Evolutionary conservation across 2,329 filamentous ascomycete genomes (phyloP).

Genomic region (Talaromyces amestolkiae): DNA sequence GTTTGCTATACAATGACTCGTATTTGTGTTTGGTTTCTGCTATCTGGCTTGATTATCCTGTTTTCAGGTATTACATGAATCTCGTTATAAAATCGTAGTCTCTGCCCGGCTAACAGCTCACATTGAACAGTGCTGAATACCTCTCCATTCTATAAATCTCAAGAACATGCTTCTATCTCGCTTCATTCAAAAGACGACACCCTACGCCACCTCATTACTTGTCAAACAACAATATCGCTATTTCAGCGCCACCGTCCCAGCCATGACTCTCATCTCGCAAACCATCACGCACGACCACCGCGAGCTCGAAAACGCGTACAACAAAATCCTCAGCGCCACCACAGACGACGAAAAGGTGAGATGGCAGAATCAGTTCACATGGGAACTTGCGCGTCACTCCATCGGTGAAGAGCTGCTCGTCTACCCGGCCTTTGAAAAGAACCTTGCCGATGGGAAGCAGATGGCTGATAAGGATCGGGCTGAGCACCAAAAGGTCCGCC

Average conservation of each 20-base stretch:
- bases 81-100: background rate
- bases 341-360: conserved; percentile 45
- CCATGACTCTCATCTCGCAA: conserved; percentile 32
- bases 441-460: conserved; percentile 44
- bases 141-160: background rate
- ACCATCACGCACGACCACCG: conserved; percentile 45
- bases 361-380: conserved; percentile 53
- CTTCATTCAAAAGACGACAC: background rate
- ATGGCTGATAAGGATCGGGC: conserved; percentile 50
- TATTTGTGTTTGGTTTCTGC: background rate
- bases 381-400: conserved; percentile 53
- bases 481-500: conserved; percentile 46
- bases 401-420: conserved; percentile 54
- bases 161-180: background rate
- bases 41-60: background rate
- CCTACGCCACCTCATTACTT: background rate
- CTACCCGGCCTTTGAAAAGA: conserved; percentile 55
- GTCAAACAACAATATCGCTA: background rate
- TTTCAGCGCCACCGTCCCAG: background rate
- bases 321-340: conserved; percentile 41
- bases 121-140: background rate
- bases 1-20: background rate
- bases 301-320: conserved; percentile 44
- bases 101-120: background rate
- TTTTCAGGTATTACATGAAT: background rate